Conservation (phyloP, 805 yeast species). For the Hanseniaspora thailandica region DNA sequence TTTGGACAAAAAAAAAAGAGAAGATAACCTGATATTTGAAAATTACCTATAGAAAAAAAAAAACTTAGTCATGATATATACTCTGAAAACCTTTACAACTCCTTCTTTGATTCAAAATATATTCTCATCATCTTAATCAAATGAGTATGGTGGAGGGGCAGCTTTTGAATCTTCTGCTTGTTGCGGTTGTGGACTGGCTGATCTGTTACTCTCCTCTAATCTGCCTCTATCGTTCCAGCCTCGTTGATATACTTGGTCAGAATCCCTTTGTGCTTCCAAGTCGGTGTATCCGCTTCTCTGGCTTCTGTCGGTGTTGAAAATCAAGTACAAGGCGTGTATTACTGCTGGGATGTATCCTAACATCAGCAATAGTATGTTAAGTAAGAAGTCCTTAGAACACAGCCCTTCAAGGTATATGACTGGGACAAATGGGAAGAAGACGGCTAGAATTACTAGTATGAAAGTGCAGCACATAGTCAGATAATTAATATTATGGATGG, state of each 20-base stretch:
- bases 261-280: not conserved
- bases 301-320: slow-evolving; percentile 26
- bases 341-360: slow-evolving; percentile 71
- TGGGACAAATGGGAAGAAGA: slow-evolving; percentile 64
- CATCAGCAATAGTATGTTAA: slow-evolving; percentile 55
- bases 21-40: too few relatives aligned
- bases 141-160: slow-evolving; percentile 10
- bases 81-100: too few relatives aligned
- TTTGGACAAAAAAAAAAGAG: not conserved
- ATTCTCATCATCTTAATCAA: not conserved
- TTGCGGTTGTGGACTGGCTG: not conserved
- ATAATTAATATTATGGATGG: not conserved
- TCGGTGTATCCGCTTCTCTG: slow-evolving; percentile 19
- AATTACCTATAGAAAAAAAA: not conserved
- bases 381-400: slow-evolving; percentile 41
- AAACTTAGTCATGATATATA: too few relatives aligned
- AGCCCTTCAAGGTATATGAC: slow-evolving; percentile 56
- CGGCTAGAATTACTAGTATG: slow-evolving; percentile 28
- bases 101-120: too few relatives aligned
- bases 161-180: not conserved
- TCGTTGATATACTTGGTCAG: slow-evolving; percentile 21
- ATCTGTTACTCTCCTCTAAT: slow-evolving; percentile 3
- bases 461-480: slow-evolving; percentile 12
- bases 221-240: slow-evolving; percentile 27
- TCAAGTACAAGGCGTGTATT: slow-evolving; percentile 49